Evolutionary conservation across 129 eudicot genomes (phyloP), one percentile per base, ranked within the genome.

Genomic region (Silybum marianum): DNA sequence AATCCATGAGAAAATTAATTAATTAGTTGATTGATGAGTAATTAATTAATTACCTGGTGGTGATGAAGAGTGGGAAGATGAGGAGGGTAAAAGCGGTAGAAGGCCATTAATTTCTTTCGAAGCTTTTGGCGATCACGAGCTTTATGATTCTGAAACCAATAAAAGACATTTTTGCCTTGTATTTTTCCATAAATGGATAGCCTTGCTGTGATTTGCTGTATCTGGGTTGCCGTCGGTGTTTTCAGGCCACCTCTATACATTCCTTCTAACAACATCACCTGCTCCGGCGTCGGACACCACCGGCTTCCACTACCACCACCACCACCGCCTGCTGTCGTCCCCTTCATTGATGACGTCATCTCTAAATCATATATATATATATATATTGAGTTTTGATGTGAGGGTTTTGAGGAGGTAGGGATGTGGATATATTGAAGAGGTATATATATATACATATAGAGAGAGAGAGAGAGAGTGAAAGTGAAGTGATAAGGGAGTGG

Each of bases 131-230:
- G 82, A 9, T 94, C 97, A 46, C 98, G 88, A 68, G 98, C 98
- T 80, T 94, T 94, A 83, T 94, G 98, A 66, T 94, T 94, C 63
- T 94, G 98, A 34, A 94, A 94, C 98, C 98, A 94, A 70, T 94
- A 94, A 54, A 94, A 94, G 14, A 94, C 98, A 85, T 91, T 94
- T 66, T 93, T 93, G 60, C 98, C 95, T 79, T 94, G 90, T 28
- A 94, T 90, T 21, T 83, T 90, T 0, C 98, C 98, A 51, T 87
- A 94, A 25, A 82, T 42, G 8, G 91, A 82, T 71, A 94, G 90
- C 28, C 89, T 90, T 78, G 92, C 74, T 0, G 97, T 89, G 84
- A 94, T 94, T 74, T 86, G 88, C 44, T 94, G 98, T 76, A 94
- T 94, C 76, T 90, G 97, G 28, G 86, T 23, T 16, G 98, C 91